phyloP scores from a whole-genome alignment of 164 flowering plant genomes.

The Liriodendron chinense region DNA sequence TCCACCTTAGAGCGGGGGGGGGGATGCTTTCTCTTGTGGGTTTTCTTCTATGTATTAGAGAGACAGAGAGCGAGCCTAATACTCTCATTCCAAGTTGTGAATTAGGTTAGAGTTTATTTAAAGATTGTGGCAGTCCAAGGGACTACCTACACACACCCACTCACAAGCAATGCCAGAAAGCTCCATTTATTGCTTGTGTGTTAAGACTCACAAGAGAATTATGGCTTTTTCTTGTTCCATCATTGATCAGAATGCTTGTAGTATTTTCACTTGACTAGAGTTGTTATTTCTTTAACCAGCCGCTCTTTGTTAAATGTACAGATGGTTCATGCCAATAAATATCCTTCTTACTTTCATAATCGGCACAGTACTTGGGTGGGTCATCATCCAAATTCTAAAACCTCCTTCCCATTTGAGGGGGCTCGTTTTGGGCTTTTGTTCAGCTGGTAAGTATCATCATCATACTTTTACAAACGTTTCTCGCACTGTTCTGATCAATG shows the following conservation, averaged over 20 bases:
- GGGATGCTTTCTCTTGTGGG: too few relatives aligned
- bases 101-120: too few relatives aligned
- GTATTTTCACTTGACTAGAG: too few relatives aligned
- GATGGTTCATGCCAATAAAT: slow-evolving; percentile 98
- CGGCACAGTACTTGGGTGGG: slow-evolving; percentile 78
- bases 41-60: too few relatives aligned
- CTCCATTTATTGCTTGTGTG: background rate
- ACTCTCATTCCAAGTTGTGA: too few relatives aligned
- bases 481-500: background rate
- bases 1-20: too few relatives aligned
- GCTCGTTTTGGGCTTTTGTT: slow-evolving; percentile 68
- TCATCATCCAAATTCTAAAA: slow-evolving; percentile 44
- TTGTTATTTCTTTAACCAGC: background rate
- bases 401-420: slow-evolving; percentile 67
- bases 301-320: slow-evolving; percentile 14
- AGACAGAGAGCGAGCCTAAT: too few relatives aligned
- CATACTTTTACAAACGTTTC: background rate
- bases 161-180: background rate
- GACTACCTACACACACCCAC: background rate
- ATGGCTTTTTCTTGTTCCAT: too few relatives aligned
- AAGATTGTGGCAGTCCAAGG: too few relatives aligned
- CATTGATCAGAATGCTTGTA: too few relatives aligned
- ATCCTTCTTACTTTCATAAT: slow-evolving; percentile 57
- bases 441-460: slow-evolving; percentile 51
- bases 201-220: background rate